Conservation (phyloP, 805 yeast species). For the Candida orba region DNA sequence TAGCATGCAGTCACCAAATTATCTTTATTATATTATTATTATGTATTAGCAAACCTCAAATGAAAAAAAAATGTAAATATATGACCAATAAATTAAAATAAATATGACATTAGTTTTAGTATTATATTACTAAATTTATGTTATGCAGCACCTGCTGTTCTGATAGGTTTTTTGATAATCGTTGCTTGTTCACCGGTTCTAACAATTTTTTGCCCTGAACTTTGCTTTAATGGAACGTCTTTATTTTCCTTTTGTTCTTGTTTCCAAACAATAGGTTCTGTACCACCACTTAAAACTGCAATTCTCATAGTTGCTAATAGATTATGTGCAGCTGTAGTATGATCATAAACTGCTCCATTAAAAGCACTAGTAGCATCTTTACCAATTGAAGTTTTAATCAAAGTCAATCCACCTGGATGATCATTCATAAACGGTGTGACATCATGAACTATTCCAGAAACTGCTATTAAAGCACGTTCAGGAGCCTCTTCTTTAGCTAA, state of each 20-base stretch:
- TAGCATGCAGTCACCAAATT: no score
- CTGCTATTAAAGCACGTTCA: constrained; percentile 63
- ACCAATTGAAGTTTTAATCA: constrained; percentile 76
- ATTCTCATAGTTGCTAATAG: constrained; percentile 89
- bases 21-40: no score
- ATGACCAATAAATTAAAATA: no score
- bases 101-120: background rate
- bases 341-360: constrained; percentile 91
- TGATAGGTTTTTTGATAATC: constrained; percentile 34
- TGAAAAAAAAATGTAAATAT: no score
- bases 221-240: constrained; percentile 48
- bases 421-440: constrained; percentile 84
- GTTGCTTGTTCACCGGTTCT: constrained; percentile 59
- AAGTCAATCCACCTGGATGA: constrained; percentile 89
- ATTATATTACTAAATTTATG: background rate
- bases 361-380: constrained; percentile 92
- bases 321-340: constrained; percentile 90
- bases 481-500: constrained; percentile 35
- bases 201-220: constrained; percentile 48
- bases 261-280: constrained; percentile 79
- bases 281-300: constrained; percentile 75
- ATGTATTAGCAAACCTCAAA: no score
- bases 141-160: constrained; percentile 56
- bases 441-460: constrained; percentile 89
- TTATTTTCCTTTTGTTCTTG: constrained; percentile 61